Evolutionary conservation across 2,329 filamentous ascomycete species (phyloP).

Genomic region (Microcera coccophila): DNA sequence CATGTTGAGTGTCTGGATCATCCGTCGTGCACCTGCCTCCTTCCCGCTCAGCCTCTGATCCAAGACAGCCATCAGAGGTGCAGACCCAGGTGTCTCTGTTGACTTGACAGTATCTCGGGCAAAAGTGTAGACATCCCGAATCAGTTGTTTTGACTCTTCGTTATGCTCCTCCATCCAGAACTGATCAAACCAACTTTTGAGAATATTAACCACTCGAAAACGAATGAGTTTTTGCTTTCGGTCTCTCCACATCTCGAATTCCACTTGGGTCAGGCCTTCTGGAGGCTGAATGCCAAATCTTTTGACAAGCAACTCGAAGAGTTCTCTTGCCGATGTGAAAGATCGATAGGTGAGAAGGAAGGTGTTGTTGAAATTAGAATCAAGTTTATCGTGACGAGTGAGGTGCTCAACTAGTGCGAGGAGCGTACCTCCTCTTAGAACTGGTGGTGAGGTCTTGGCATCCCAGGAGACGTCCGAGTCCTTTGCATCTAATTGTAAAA

Average conservation of each 20-base stretch:
- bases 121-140: constrained; percentile 85
- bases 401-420: constrained; percentile 89
- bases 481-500: constrained; percentile 78
- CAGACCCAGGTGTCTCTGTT: constrained; percentile 86
- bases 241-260: constrained; percentile 86
- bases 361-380: constrained; percentile 94
- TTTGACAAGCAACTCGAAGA: constrained; percentile 89
- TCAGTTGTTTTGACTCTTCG: constrained; percentile 76
- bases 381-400: constrained; percentile 90
- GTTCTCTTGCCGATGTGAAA: constrained; percentile 83
- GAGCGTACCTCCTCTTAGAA: constrained; percentile 84
- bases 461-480: constrained; percentile 90
- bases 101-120: constrained; percentile 88
- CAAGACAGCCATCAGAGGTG: constrained; percentile 77
- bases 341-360: constrained; percentile 96
- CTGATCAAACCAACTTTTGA: constrained; percentile 97
- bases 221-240: constrained; percentile 94
- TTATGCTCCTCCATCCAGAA: constrained; percentile 98
- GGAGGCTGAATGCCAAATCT: constrained; percentile 92
- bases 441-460: constrained; percentile 67
- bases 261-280: constrained; percentile 67
- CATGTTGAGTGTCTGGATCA: constrained; percentile 81
- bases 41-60: constrained; percentile 87
- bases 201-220: constrained; percentile 93
- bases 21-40: constrained; percentile 77